A percentile compares a stretch with the other conserved stretches of the same genome.
These are phyloP conservation scores for Allium cepa DNA, from an alignment of 106 monocot genomes.

Conservation along the genomic window DNA sequence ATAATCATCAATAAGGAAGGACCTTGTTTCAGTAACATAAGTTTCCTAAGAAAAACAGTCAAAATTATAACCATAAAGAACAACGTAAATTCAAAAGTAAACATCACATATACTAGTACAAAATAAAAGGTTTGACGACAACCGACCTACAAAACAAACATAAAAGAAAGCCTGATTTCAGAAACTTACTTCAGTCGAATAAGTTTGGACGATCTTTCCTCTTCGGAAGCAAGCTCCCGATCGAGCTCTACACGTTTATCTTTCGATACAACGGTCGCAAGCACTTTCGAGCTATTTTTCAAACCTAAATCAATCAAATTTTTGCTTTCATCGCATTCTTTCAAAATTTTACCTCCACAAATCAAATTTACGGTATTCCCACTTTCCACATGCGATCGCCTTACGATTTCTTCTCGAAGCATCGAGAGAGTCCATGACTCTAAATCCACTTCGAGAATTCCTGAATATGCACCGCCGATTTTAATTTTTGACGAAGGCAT, in stretches of 20 bases:
- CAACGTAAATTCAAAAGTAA: too few relatives aligned
- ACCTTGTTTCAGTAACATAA: too few relatives aligned
- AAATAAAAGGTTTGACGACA: too few relatives aligned
- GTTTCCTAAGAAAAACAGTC: too few relatives aligned
- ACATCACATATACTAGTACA: too few relatives aligned
- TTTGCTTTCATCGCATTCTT: conserved; percentile 23
- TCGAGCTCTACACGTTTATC: conserved; percentile 33
- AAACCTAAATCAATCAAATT: conserved; percentile 45
- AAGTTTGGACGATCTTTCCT: conserved; percentile 48
- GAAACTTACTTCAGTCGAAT: conserved; percentile 36
- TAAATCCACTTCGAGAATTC: conserved; percentile 50
- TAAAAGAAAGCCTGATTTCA: not conserved
- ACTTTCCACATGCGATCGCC: conserved; percentile 21
- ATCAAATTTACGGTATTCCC: conserved; percentile 61
- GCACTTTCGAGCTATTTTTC: conserved; percentile 69
- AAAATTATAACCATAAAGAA: too few relatives aligned
- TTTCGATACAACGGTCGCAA: conserved; percentile 37
- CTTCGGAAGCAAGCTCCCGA: conserved; percentile 29
- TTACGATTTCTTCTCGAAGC: conserved; percentile 62
- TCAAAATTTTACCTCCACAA: conserved; percentile 61
- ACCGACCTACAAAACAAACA: too few relatives aligned
- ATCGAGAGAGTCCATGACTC: conserved; percentile 62
- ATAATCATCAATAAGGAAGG: not conserved
- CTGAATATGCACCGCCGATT: conserved; percentile 73
- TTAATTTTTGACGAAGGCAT: conserved; percentile 26